These are phyloP conservation scores for Syncephalastrum racemosum DNA, from an alignment of 371 early-diverging fungal genomes.

Conservation along the genomic window DNA sequence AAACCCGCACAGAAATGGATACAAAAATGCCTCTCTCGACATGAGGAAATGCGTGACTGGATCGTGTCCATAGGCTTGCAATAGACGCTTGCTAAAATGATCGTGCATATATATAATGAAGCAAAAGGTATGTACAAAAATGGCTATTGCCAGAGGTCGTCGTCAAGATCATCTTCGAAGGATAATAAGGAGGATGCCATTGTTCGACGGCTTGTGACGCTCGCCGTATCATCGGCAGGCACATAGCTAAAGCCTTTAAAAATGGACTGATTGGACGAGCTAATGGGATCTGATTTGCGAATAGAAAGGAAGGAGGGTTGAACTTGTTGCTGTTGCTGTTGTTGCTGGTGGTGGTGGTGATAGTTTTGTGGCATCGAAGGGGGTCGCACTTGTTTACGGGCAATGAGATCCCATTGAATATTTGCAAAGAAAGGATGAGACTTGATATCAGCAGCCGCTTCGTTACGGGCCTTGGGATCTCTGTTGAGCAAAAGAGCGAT, in stretches of 20 bases:
- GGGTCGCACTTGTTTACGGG: constrained; percentile 58
- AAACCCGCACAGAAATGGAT: too few species aligned
- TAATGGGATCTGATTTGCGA: constrained; percentile 14
- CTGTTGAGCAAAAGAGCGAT: constrained; percentile 70
- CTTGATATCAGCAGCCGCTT: constrained; percentile 65
- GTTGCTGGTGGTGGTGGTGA: constrained; percentile 10
- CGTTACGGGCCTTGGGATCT: constrained; percentile 66
- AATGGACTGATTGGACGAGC: constrained; percentile 27
- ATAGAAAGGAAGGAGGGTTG: constrained; percentile 14
- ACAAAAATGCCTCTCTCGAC: too few species aligned
- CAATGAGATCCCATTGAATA: constrained; percentile 69
- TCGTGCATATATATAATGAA: constrained; percentile 4
- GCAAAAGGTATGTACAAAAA: background rate
- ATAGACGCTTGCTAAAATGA: too few species aligned
- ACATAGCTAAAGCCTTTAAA: constrained; percentile 41
- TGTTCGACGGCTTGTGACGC: constrained; percentile 18
- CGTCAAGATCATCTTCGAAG: constrained; percentile 23
- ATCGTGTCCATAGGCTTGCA: too few species aligned
- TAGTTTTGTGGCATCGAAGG: constrained; percentile 37
- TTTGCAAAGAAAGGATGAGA: constrained; percentile 75
- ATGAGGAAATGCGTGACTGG: too few species aligned
- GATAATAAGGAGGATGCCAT: constrained; percentile 15
- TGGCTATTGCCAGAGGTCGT: constrained; percentile 2
- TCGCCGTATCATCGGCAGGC: constrained; percentile 18
- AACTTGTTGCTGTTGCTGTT: constrained; percentile 6